Conservation (phyloP, 805 yeast genomes). For the Millerago galiae region DNA sequence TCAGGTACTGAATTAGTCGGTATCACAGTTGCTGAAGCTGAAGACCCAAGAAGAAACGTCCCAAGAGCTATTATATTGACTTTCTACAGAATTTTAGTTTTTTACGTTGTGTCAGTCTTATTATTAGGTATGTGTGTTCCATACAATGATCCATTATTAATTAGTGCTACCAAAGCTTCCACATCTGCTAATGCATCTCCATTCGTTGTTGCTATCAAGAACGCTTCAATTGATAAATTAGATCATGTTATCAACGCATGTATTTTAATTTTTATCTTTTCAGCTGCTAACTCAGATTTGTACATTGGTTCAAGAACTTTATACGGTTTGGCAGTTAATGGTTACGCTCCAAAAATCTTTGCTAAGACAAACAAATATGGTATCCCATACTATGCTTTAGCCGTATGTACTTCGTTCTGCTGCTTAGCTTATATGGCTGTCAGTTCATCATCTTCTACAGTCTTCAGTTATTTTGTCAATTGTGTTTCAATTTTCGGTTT, state of each 20-base stretch:
- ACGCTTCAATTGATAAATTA: constrained; percentile 57
- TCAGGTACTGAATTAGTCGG: constrained; percentile 62
- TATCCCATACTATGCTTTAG: constrained; percentile 59
- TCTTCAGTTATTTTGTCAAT: constrained; percentile 67
- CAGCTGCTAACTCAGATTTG: constrained; percentile 77
- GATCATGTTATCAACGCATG: constrained; percentile 77
- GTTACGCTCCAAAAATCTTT: constrained; percentile 67
- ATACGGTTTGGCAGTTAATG: constrained; percentile 65
- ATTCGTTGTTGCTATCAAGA: constrained; percentile 62
- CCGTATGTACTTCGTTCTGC: constrained; percentile 45
- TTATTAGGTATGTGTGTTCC: constrained; percentile 71
- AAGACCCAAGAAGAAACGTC: constrained; percentile 38
- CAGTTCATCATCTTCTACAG: constrained; percentile 46
- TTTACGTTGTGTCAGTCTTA: constrained; percentile 54
- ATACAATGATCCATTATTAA: constrained; percentile 42
- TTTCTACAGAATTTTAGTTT: constrained; percentile 69
- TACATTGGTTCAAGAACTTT: constrained; percentile 73
- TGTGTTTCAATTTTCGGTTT: constrained; percentile 73
- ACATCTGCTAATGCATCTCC: constrained; percentile 71
- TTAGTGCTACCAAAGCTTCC: constrained; percentile 48
- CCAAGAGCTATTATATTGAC: constrained; percentile 47
- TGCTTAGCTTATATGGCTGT: constrained; percentile 67
- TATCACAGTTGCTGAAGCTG: constrained; percentile 42
- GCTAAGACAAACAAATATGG: constrained; percentile 62
- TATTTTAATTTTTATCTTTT: constrained; percentile 68